Base-by-base conservation (phyloP, 805 yeast genomes). In the Wickerhamiella shivajii region DNA sequence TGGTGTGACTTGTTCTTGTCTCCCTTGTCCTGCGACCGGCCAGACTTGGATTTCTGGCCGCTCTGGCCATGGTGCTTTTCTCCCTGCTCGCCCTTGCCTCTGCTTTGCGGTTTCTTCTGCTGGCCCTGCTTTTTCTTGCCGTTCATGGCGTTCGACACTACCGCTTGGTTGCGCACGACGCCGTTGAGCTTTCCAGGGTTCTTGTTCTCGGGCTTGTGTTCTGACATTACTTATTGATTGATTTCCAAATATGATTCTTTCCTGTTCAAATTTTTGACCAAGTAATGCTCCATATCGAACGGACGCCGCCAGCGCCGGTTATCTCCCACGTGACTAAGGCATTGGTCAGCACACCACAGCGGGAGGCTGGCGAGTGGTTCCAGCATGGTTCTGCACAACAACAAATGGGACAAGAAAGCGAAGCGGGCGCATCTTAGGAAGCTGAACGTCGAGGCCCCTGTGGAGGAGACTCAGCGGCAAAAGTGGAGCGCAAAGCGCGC, bases 311-410 rank as follows among this genome's bases (percentile, higher is more conserved):
- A n/a, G n/a, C n/a, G n/a, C n/a, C n/a, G n/a, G n/a, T n/a, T n/a
- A n/a, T n/a, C n/a, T n/a, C n/a, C n/a, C n/a, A n/a, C n/a, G n/a
- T n/a, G n/a, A n/a, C n/a, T n/a, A n/a, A n/a, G n/a, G n/a, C n/a
- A n/a, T n/a, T n/a, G n/a, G n/a, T n/a, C n/a, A n/a, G n/a, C n/a
- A n/a, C n/a, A n/a, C n/a, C n/a, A n/a, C n/a, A n/a, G n/a, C n/a
- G 14, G 27, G 18, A 8, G 14, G 18, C 27, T 24, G 13, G 27
- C 15, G 15, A n/a, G 14, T 14, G n/a, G 27, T 5, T 24, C 27
- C 15, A n/a, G 18, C 10, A 67, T 67, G 73, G 73, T 67, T 6
- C 45, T 67, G 28, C 71, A 67, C 44, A 66, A 67, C 43, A 64
- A 57, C 34, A 67, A 67, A 46, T 67, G 72, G 72, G 68, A 67